These are phyloP conservation scores for Brettanomyces naardenensis DNA, from an alignment of 805 yeast species.

Conservation along the genomic window DNA sequence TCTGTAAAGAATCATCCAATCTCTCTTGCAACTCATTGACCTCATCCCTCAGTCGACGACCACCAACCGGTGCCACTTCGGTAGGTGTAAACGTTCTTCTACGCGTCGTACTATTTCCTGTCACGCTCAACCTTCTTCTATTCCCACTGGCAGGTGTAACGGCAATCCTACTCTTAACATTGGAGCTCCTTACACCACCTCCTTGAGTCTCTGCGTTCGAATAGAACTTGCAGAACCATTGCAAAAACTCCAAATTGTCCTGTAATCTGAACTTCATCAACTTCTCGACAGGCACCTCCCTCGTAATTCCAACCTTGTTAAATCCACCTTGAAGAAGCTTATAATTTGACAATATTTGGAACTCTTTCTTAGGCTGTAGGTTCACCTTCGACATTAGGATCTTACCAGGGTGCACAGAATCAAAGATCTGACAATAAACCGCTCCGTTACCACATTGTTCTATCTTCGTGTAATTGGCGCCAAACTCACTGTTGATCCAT, in stretches of 20 bases:
- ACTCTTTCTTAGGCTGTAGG: slow-evolving; percentile 62
- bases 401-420: slow-evolving; percentile 66
- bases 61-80: not conserved
- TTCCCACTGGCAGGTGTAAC: not conserved
- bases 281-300: slow-evolving; percentile 72
- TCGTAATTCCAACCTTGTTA: slow-evolving; percentile 57
- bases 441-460: slow-evolving; percentile 97
- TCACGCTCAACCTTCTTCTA: slow-evolving; percentile 2
- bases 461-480: slow-evolving; percentile 60
- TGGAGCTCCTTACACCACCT: slow-evolving; percentile 48
- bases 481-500: slow-evolving; percentile 76
- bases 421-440: slow-evolving; percentile 87
- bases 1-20: slow-evolving; percentile 45
- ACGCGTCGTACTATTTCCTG: not conserved
- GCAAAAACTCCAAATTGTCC: slow-evolving; percentile 89
- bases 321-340: slow-evolving; percentile 83
- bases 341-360: slow-evolving; percentile 72
- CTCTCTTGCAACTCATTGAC: slow-evolving; percentile 46
- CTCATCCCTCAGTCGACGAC: slow-evolving; percentile 30
- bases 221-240: slow-evolving; percentile 88
- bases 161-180: not conserved
- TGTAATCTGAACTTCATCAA: slow-evolving; percentile 84
- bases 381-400: slow-evolving; percentile 75
- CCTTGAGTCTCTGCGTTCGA: slow-evolving; percentile 31
- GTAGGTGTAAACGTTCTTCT: not conserved